Base-by-base conservation (phyloP, 176 grass and related monocot genomes). In the Oryza nivara region DNA sequence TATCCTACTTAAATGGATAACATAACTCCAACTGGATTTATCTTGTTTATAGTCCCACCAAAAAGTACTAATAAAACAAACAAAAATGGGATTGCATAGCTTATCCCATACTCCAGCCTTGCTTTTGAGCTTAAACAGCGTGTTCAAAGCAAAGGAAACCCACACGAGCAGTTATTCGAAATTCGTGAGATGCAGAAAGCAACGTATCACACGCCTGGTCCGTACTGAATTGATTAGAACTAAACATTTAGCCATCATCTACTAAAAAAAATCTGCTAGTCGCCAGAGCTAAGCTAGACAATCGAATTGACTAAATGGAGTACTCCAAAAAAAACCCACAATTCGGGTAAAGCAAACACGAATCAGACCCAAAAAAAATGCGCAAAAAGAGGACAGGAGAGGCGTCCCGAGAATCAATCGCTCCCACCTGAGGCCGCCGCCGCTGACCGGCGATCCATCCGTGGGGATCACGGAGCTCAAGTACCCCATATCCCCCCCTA, bases 391-490 rank as follows among this genome's bases (percentile, higher is more conserved):
- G 30, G 4, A 41, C 0, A 38, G 36, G 0, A 25, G 2, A 48
- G 28, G 20, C 15, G 48, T 11, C 9, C 10, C 7, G 64, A 32
- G 43, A 52, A 25, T 23, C 14, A 44, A 19, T 23, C 7, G 84
- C 10, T 64, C 6, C 40, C 80, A 90, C 89, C 89, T 90, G 75
- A 87, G 89, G 30, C 89, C 89, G 49, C 89, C 81, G 80, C 89
- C 89, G 84, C 89, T 90, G 80, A 80, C 89, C 6, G 84, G 85
- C 80, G 84, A 87, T 26, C 89, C 89, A 22, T 90, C 89, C 17
- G 89, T 90, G 41, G 89, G 80, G 89, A 90, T 90, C 75, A 90
- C 84, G 11, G 84, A 44, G 80, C 89, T 90, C 49, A 90, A 35
- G 84, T 90, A 90, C 63, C 89, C 89, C 89, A 90, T 90, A 36